Conservation (phyloP, 148 eudicot species). For the Chenopodium berlandieri region DNA sequence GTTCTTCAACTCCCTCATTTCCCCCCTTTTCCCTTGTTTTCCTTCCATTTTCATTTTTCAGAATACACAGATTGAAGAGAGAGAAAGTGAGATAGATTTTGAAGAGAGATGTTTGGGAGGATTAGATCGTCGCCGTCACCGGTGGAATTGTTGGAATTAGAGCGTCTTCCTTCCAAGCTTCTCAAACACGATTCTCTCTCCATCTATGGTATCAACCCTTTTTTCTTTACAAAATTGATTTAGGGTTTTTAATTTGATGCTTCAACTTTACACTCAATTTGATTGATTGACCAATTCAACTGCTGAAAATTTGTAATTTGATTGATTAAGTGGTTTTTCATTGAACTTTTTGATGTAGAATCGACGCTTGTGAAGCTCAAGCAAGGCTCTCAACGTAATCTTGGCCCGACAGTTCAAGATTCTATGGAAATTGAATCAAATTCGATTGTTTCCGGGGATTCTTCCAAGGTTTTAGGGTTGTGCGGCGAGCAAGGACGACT, state of each 20-base stretch:
- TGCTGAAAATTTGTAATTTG: background rate
- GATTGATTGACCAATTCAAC: background rate
- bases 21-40: background rate
- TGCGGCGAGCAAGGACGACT: background rate
- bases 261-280: background rate
- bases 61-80: background rate
- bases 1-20: background rate
- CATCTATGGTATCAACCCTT: slow-evolving; percentile 47
- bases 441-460: background rate
- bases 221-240: no score
- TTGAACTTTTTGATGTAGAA: slow-evolving; percentile 39
- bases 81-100: no score
- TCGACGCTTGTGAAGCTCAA: slow-evolving; percentile 67
- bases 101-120: slow-evolving; percentile 48
- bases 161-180: slow-evolving; percentile 54
- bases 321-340: background rate
- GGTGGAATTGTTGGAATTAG: slow-evolving; percentile 52
- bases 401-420: slow-evolving; percentile 13
- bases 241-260: no score
- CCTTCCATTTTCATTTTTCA: background rate
- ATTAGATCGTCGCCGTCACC: slow-evolving; percentile 53
- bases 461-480: background rate
- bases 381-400: slow-evolving; percentile 47
- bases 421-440: slow-evolving; percentile 23
- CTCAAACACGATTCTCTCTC: slow-evolving; percentile 77